Conservation (phyloP, 371 early-diverging fungal species). For the Mucor irregularis region DNA sequence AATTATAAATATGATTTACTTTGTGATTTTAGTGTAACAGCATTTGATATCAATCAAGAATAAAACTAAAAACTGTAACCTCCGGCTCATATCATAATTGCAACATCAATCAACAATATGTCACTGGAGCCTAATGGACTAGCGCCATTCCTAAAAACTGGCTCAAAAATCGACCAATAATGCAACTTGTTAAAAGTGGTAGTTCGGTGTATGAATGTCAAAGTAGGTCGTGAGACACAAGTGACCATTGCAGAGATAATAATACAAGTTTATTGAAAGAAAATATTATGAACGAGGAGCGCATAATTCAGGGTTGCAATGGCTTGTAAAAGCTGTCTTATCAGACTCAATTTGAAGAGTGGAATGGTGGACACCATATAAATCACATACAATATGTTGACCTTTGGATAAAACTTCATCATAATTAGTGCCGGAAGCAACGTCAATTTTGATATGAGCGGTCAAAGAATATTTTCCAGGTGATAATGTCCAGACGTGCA, state of each 20-base stretch:
- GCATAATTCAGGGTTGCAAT: slow-evolving; percentile 53
- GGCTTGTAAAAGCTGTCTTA: slow-evolving; percentile 43
- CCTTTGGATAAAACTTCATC: slow-evolving; percentile 57
- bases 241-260: too few species aligned
- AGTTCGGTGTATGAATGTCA: too few species aligned
- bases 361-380: slow-evolving; percentile 69
- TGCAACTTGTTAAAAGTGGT: too few species aligned
- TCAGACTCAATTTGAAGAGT: slow-evolving; percentile 71
- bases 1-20: background rate
- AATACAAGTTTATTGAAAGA: too few species aligned
- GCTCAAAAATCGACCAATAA: too few species aligned
- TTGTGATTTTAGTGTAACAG: too few species aligned
- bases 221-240: too few species aligned
- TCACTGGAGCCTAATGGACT: background rate
- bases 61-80: too few species aligned
- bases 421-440: slow-evolving; percentile 26
- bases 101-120: background rate
- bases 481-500: slow-evolving; percentile 77
- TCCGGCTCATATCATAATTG: too few species aligned
- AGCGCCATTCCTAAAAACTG: too few species aligned
- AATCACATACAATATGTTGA: slow-evolving; percentile 62
- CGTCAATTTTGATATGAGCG: slow-evolving; percentile 41
- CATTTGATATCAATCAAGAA: too few species aligned
- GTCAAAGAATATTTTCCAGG: slow-evolving; percentile 62
- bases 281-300: slow-evolving; percentile 8